Base-by-base conservation (phyloP, 2,329 filamentous ascomycete species). In the Fusarium irregulare region DNA sequence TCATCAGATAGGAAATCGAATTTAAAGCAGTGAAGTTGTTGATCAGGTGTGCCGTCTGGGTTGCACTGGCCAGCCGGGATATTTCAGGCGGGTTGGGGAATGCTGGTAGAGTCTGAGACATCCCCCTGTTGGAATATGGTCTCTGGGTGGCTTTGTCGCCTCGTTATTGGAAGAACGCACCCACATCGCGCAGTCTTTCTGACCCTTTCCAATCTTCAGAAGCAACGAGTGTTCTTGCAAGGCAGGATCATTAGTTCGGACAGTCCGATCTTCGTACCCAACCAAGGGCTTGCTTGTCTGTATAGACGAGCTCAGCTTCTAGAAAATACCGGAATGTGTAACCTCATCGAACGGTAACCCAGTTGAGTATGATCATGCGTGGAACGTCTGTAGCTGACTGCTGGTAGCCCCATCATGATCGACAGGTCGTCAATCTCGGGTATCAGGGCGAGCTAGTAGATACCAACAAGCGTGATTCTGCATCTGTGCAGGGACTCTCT, bases 391-490 rank as follows among this genome's bases (percentile, higher is more conserved):
- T 28, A 63, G 48, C 56, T 63, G 70, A 54, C 57, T 63, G 70
- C 59, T 67, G 53, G 58, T 49, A 70, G 62, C 71, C 68, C 60
- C 57, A 62, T 73, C 46, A 57, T 66, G 73, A 75, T 75, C 73
- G 73, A 68, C 73, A 68, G 40, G 68, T 75, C 72, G 70, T 65
- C 70, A 75, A 73, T 75, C 73, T 75, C 73, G 73, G 73, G 68
- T 75, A 75, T 76, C 73, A 75, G 70, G 51, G 41, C 45, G 48
- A 62, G 54, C 66, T 71, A 62, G 47, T 47, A 65, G 51, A 50
- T 28, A 49, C 32, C 25, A 70, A 51, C 49, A 68, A 51, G 37
- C 27, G 61, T 51, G 56, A 64, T 65, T 49, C 63, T 23, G 28
- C 28, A 47, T 30, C n/a, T 42, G 42, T 40, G 37, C 44, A 50